A percentile compares a stretch with the other conserved stretches of the same genome.
These are phyloP conservation scores for Hawksworthiomyces lignivorus DNA, from an alignment of 2,329 filamentous ascomycete genomes.

Conservation along the genomic window DNA sequence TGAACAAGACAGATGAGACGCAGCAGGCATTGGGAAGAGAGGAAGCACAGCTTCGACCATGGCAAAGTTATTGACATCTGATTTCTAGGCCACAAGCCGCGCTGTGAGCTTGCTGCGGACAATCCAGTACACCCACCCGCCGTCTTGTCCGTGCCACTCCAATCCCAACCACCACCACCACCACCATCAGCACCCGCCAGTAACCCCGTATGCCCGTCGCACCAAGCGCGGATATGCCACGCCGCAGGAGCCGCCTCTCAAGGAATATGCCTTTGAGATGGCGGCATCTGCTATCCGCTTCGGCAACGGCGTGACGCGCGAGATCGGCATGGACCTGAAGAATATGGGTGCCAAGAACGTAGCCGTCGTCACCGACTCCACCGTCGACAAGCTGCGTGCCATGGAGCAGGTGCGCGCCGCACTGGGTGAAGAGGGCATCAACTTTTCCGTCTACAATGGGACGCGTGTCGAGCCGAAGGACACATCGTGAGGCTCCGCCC, in stretches of 20 bases:
- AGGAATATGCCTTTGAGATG: conserved; percentile 99
- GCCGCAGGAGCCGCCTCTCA: conserved; percentile 62
- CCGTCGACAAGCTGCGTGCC: conserved; percentile 72
- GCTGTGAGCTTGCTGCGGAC: conserved; percentile 72
- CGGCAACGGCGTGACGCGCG: conserved; percentile 84
- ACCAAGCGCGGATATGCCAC: conserved; percentile 57
- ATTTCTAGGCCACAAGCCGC: conserved; percentile 52
- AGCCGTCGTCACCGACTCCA: conserved; percentile 84
- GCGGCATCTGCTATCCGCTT: conserved; percentile 92
- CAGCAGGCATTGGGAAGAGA: no score
- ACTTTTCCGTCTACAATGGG: conserved; percentile 73
- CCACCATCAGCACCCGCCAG: conserved; percentile 45
- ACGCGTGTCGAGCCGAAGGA: conserved; percentile 91
- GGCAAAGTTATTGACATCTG: not conserved
- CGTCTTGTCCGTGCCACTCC: conserved; percentile 84
- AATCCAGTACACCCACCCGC: conserved; percentile 85
- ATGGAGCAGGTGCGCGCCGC: conserved; percentile 86
- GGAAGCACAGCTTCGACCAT: no score
- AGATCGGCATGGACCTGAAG: conserved; percentile 95
- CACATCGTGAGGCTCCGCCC: conserved; percentile 55
- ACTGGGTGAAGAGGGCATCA: conserved; percentile 67
- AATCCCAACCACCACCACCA: conserved; percentile 75
- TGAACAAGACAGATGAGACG: no score
- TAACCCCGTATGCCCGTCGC: conserved; percentile 41
- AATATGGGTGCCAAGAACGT: conserved; percentile 85